Percentiles rank a stretch among this genome's conserved stretches.
Evolutionary conservation across 768 basidiomycete species (phyloP).

Genomic region (Rubroboletus satanas): DNA sequence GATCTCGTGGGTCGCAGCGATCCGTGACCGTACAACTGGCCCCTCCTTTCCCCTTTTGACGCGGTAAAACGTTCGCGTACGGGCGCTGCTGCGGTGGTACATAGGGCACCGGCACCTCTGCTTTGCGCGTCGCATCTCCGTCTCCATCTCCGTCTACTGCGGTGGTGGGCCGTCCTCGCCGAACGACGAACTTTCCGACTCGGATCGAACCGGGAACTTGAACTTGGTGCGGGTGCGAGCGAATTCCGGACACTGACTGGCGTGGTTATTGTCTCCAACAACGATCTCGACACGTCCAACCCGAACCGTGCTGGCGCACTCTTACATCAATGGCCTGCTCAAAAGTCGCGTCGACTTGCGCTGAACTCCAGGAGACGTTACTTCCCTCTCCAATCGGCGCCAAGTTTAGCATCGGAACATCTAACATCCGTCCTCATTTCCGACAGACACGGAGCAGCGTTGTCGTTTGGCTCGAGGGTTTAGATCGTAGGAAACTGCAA

Average conservation of each 20-base stretch:
- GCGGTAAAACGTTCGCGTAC: too few species aligned
- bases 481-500: slow-evolving; percentile 7
- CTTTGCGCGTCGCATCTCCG: too few species aligned
- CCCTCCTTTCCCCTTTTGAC: too few species aligned
- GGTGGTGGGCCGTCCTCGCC: too few species aligned
- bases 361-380: slow-evolving; percentile 6
- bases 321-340: slow-evolving; percentile 3
- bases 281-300: slow-evolving; percentile 10
- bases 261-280: slow-evolving; percentile 13
- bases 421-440: slow-evolving; percentile 4
- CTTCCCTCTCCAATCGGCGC: not conserved
- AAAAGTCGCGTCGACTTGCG: not conserved
- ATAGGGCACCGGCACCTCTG: too few species aligned
- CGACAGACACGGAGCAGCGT: slow-evolving; percentile 4
- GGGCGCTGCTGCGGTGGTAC: too few species aligned
- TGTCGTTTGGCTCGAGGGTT: not conserved
- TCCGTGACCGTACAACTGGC: too few species aligned
- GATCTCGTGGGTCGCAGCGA: too few species aligned
- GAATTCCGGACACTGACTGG: not conserved
- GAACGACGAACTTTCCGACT: too few species aligned
- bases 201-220: too few species aligned
- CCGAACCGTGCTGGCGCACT: slow-evolving; percentile 6
- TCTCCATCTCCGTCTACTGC: too few species aligned
- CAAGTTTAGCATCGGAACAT: not conserved
- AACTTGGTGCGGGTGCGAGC: too few species aligned